Percentiles rank a stretch among this genome's conserved stretches.
These are phyloP conservation scores for Camillea tinctor DNA, from an alignment of 2,329 filamentous ascomycete genomes.

Conservation along the genomic window DNA sequence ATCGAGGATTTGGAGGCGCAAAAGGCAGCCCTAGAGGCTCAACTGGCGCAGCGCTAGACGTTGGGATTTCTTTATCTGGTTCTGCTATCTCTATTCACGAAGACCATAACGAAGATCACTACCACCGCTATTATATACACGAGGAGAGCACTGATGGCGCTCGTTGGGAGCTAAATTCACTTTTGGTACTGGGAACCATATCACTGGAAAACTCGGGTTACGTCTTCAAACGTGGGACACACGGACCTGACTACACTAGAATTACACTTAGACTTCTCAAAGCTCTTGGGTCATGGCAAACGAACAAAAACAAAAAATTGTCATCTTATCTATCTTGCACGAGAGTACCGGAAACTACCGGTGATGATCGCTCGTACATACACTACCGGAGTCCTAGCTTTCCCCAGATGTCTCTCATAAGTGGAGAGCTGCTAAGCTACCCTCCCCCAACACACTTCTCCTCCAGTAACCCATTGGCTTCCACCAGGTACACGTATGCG, in stretches of 20 bases:
- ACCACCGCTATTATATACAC: neutral
- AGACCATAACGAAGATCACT: neutral
- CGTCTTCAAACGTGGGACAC: neutral
- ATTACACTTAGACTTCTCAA: neutral
- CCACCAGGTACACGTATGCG: neutral
- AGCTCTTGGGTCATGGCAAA: neutral
- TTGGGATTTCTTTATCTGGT: neutral
- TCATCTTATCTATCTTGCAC: neutral
- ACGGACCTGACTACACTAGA: neutral
- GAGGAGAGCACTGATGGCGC: constrained; percentile 4
- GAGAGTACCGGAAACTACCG: neutral
- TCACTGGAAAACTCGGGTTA: neutral
- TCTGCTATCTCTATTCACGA: neutral
- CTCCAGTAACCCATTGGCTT: neutral
- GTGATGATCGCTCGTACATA: neutral
- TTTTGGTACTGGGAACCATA: constrained; percentile 10
- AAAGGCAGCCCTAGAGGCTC: constrained; percentile 35
- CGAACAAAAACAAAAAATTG: neutral
- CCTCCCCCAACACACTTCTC: neutral
- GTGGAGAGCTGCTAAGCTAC: neutral
- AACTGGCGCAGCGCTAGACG: constrained; percentile 7
- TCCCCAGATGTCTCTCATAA: neutral
- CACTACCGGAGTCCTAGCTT: neutral
- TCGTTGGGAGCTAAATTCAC: constrained; percentile 16
- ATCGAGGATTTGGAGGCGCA: constrained; percentile 53